These are phyloP conservation scores for Aspergillus heteromorphus DNA, from an alignment of 495 filamentous ascomycete genomes.

Conservation along the genomic window DNA sequence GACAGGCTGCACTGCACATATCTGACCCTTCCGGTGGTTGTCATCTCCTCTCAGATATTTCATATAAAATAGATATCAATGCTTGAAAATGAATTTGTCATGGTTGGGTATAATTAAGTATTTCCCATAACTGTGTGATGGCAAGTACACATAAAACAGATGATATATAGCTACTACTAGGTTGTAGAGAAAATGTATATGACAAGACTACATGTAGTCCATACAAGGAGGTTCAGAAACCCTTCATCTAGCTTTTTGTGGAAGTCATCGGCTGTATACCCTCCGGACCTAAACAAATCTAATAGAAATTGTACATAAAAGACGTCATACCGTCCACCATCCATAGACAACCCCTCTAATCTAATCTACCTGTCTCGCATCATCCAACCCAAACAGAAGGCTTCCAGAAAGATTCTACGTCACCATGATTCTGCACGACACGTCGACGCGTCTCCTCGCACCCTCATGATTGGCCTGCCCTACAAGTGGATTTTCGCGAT, in stretches of 20 bases:
- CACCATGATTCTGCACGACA: neutral
- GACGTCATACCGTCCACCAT: neutral
- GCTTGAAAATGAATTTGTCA: neutral
- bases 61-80: neutral
- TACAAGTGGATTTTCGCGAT: neutral
- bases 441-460: neutral
- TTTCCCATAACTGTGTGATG: too few relatives aligned
- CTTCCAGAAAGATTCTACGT: neutral
- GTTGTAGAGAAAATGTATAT: too few relatives aligned
- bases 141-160: too few relatives aligned
- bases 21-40: neutral
- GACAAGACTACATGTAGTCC: too few relatives aligned
- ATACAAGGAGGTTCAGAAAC: too few relatives aligned
- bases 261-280: too few relatives aligned
- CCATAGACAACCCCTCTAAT: neutral
- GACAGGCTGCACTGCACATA: slow-evolving; percentile 10
- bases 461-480: neutral
- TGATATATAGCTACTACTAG: too few relatives aligned
- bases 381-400: neutral
- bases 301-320: neutral
- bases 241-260: too few relatives aligned
- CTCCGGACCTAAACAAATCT: too few relatives aligned
- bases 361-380: too few relatives aligned
- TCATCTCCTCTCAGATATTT: slow-evolving; percentile 11
- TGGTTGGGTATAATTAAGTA: too few relatives aligned